Base-by-base conservation (phyloP, 129 eudicot species). In the Cynara cardunculus region DNA sequence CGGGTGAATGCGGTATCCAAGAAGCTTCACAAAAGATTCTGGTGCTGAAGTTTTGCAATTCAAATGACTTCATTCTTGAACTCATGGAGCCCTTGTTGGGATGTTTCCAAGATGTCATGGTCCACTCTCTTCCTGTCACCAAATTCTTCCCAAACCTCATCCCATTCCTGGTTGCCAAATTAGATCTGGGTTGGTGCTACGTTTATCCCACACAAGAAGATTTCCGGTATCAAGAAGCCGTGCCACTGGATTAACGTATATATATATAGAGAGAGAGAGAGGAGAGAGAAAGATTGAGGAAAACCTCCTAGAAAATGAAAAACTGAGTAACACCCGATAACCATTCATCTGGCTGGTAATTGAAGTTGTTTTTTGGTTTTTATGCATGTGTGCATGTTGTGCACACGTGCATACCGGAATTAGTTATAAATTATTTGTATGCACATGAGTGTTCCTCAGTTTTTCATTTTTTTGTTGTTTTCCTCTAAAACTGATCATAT, bases 21-120 rank as follows among this genome's bases (percentile, higher is more conserved):
- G 77, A 65, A 85, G 89, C 85, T 78, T 85, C 30, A 88, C 91
- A 78, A 88, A n/a, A n/a, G 89, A 83, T 88, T 88, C 0, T 87
- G 85, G 44, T 88, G 91, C 69, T 88, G 91, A 68, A 88, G 87
- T 73, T 83, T 86, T 64, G 73, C 86, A 64, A 86, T 83, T 27
- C 69, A 83, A n/a, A 21, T 72, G 14, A 87, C 71, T 83, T 87
- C 89, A 34, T 82, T 82, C 31, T 31, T 70, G 72, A 82, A 82
- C 28, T 82, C 85, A 1, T 68, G 82, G 35, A 37, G 35, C 69
- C 87, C 89, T 72, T 87, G 89, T 6, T 65, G n/a, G 4, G 87
- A 87, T 32, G 85, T 71, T 69, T 79, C 83, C 83, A 79, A 10
- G 77, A 16, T 28, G 21, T 26, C 22, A 2, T 16, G 16, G 0